Percentiles rank a stretch among this genome's conserved stretches.
Conservation (phyloP, 1,284 basidiomycete genomes). For the Polyporus tsugae region DNA sequence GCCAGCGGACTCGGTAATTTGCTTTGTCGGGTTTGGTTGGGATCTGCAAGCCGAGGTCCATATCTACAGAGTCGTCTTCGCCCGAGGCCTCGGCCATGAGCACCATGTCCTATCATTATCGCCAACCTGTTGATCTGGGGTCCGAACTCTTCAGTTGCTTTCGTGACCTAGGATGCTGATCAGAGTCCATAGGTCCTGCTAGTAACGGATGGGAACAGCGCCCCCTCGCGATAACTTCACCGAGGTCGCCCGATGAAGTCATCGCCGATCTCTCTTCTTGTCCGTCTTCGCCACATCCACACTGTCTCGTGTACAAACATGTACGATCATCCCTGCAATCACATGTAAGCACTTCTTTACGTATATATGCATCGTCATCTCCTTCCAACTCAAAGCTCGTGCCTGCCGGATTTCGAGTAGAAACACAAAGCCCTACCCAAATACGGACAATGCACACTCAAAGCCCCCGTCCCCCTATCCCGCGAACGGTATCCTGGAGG, state of each 20-base stretch:
- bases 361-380: slow-evolving; percentile 4
- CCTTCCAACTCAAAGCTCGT: neutral
- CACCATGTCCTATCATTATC: neutral
- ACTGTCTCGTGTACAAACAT: neutral
- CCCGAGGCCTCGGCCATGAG: neutral
- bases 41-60: neutral
- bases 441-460: slow-evolving; percentile 3
- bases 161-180: neutral
- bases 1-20: neutral
- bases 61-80: neutral
- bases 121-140: neutral
- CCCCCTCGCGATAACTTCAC: neutral
- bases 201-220: neutral
- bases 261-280: neutral
- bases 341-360: slow-evolving; percentile 9
- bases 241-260: slow-evolving; percentile 1
- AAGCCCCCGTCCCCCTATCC: neutral
- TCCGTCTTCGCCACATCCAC: neutral
- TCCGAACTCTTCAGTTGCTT: neutral
- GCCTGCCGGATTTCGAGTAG: neutral
- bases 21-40: neutral
- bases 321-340: slow-evolving; percentile 7
- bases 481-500: neutral
- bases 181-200: neutral
- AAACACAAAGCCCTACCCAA: slow-evolving; percentile 4